phyloP scores from a whole-genome alignment of 352 stramenopile species.

The Globisporangium carolinianum region DNA sequence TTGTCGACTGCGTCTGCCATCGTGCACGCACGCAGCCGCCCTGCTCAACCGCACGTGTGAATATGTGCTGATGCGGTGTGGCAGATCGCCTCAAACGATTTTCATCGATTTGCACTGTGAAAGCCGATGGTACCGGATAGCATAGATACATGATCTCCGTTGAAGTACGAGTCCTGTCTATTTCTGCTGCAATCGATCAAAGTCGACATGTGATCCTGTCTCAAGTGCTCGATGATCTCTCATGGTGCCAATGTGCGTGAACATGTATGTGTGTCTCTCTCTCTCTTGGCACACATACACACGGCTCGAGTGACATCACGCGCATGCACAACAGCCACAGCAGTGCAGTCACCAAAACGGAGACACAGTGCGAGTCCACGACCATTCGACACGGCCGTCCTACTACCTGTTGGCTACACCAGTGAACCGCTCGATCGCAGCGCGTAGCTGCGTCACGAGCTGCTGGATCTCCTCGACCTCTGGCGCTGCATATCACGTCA shows the following conservation, averaged over 20 bases:
- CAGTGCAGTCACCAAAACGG: too few relatives aligned
- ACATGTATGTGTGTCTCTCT: too few relatives aligned
- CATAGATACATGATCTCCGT: too few relatives aligned
- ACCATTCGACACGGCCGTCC: too few relatives aligned
- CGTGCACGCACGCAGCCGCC: not conserved
- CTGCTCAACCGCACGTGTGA: not conserved
- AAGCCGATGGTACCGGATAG: too few relatives aligned
- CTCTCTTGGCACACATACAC: not conserved
- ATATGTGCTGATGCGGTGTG: not conserved
- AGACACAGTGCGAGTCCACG: too few relatives aligned
- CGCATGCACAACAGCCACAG: not conserved
- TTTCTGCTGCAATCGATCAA: too few relatives aligned
- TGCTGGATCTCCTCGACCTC: slow-evolving; percentile 36
- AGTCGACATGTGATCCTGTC: not conserved
- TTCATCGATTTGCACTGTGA: not conserved
- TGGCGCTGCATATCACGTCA: slow-evolving; percentile 6
- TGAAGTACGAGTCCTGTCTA: too few relatives aligned
- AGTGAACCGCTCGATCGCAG: slow-evolving; percentile 21
- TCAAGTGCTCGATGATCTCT: not conserved
- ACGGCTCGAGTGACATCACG: not conserved
- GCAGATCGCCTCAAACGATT: not conserved
- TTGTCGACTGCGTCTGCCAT: not conserved
- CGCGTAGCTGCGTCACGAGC: slow-evolving; percentile 24
- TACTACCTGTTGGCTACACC: too few relatives aligned
- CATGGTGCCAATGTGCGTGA: too few relatives aligned